phyloP scores from a whole-genome alignment of 2,329 filamentous ascomycete genomes.

The Neonectria sp. region DNA sequence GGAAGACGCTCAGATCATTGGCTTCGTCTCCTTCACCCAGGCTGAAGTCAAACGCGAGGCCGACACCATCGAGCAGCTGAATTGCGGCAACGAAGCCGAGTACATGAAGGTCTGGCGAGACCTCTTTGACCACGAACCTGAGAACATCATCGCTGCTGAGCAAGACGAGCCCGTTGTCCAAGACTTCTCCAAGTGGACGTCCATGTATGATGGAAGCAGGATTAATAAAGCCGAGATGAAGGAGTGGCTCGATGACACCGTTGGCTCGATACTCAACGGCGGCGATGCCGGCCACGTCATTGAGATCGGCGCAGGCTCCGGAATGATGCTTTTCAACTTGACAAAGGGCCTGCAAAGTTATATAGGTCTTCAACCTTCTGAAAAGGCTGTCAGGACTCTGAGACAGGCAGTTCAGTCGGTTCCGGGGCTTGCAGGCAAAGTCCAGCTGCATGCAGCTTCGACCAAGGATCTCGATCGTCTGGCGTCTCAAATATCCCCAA shows the following conservation, averaged over 20 bases:
- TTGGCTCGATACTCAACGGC: constrained; percentile 36
- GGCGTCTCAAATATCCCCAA: not conserved
- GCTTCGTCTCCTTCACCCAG: constrained; percentile 25
- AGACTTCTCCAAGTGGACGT: constrained; percentile 52
- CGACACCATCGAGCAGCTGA: not conserved
- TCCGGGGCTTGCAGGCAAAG: constrained; percentile 16
- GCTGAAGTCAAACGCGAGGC: not conserved
- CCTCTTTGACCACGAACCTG: constrained; percentile 33
- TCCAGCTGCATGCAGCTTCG: constrained; percentile 35
- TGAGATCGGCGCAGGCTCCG: constrained; percentile 50
- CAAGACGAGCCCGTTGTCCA: constrained; percentile 34
- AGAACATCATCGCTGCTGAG: constrained; percentile 29
- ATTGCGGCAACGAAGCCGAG: not conserved
- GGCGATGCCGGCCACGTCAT: constrained; percentile 36
- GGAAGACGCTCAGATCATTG: constrained; percentile 16
- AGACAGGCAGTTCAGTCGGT: constrained; percentile 25
- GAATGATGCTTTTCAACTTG: constrained; percentile 51
- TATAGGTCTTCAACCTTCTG: constrained; percentile 48
- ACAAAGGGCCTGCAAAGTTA: constrained; percentile 40
- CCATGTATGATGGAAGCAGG: constrained; percentile 48
- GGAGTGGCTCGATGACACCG: constrained; percentile 52
- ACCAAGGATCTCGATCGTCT: constrained; percentile 37
- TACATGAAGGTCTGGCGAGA: constrained; percentile 33
- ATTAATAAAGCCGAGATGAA: constrained; percentile 49
- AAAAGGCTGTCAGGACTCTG: constrained; percentile 40